Percentiles rank a stretch among this genome's conserved stretches.
phyloP scores from a whole-genome alignment of 805 yeast species.

The Ogataea corticis region DNA sequence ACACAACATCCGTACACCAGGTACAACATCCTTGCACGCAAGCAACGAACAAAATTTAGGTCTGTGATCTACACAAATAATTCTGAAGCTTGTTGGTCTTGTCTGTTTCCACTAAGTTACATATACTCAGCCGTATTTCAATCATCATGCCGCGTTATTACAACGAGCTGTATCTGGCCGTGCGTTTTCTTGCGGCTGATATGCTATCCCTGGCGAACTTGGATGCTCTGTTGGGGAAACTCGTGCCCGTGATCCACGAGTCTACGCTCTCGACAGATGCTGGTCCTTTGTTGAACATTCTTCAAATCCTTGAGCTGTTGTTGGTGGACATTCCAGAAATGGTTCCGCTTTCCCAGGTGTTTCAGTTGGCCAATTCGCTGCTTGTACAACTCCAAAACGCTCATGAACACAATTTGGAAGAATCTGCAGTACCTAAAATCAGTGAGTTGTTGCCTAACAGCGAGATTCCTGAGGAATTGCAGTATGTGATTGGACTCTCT shows the following conservation, averaged over 20 bases:
- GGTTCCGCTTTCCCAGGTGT: not conserved
- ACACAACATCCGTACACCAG: too few relatives aligned
- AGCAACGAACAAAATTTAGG: too few relatives aligned
- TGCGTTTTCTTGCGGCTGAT: conserved; percentile 4
- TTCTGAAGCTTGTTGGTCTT: not conserved
- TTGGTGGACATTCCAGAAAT: conserved; percentile 7
- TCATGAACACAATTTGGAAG: not conserved
- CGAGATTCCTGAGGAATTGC: conserved; percentile 6
- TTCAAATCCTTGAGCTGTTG: not conserved
- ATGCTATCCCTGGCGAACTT: not conserved
- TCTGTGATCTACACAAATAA: too few relatives aligned
- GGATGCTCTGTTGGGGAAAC: not conserved
- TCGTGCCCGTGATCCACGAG: conserved; percentile 3
- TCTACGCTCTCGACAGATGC: not conserved
- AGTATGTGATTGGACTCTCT: not conserved
- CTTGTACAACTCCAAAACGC: not conserved
- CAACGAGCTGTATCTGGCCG: conserved; percentile 3
- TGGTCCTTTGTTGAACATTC: not conserved
- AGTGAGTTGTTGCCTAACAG: not conserved
- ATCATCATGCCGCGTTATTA: conserved; percentile 1
- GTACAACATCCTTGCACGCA: too few relatives aligned
- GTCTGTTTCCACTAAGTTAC: too few relatives aligned
- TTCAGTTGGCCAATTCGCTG: not conserved
- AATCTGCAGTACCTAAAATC: conserved; percentile 1
- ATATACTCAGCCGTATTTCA: too few relatives aligned